Percentiles rank a stretch among this genome's conserved stretches.
Conservation (phyloP, 805 yeast genomes). For the Cyberlindnera maritima region DNA sequence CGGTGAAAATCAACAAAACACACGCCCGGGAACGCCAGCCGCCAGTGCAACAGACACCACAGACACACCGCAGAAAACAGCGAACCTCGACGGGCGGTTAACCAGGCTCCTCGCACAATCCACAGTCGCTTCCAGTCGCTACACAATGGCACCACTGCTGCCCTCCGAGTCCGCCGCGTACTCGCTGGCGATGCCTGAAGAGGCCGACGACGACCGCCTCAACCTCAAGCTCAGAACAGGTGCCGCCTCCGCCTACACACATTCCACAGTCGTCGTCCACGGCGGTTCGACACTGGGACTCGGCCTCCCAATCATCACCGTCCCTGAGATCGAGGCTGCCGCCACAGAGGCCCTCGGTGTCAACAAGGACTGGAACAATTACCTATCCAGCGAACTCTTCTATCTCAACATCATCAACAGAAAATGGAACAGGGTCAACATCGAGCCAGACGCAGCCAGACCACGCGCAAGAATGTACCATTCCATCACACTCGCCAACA, state of each 20-base stretch:
- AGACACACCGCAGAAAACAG: too few relatives aligned
- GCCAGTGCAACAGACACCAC: too few relatives aligned
- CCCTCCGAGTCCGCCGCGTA: slow-evolving; percentile 66
- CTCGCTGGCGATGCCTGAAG: slow-evolving; percentile 53
- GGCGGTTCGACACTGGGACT: slow-evolving; percentile 70
- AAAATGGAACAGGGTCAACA: slow-evolving; percentile 48
- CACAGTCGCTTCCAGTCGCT: too few relatives aligned
- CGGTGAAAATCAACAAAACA: background rate
- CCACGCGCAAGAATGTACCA: slow-evolving; percentile 50
- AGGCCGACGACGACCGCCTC: slow-evolving; percentile 45
- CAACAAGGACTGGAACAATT: slow-evolving; percentile 5
- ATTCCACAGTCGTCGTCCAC: slow-evolving; percentile 58
- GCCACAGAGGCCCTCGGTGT: slow-evolving; percentile 6
- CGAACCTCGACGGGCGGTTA: too few relatives aligned
- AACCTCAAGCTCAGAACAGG: slow-evolving; percentile 67
- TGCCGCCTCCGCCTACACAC: slow-evolving; percentile 53
- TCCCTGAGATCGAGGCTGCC: slow-evolving; percentile 15
- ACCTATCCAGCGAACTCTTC: slow-evolving; percentile 61
- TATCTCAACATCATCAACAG: slow-evolving; percentile 57
- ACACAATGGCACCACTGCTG: slow-evolving; percentile 55
- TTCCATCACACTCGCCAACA: slow-evolving; percentile 48
- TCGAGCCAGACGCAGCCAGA: slow-evolving; percentile 18
- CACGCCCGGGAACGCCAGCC: too few relatives aligned
- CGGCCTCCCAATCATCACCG: slow-evolving; percentile 13
- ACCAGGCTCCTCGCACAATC: background rate